Percentiles rank a stretch among this genome's conserved stretches.
phyloP scores from a whole-genome alignment of 2,329 filamentous ascomycete genomes.

The Hypoxylon sp. region DNA sequence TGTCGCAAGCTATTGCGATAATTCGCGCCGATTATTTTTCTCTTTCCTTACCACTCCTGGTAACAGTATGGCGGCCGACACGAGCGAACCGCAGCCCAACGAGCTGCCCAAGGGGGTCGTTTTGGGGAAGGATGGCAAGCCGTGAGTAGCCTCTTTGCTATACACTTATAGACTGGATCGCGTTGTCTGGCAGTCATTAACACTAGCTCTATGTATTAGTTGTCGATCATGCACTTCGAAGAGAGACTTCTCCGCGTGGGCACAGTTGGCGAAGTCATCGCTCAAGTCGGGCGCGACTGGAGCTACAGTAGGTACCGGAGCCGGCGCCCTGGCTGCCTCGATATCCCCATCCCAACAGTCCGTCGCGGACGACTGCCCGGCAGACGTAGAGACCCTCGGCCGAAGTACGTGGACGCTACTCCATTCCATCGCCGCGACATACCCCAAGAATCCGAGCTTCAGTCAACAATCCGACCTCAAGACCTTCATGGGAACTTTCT shows the following conservation, averaged over 20 bases:
- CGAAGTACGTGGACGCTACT: conserved; percentile 93
- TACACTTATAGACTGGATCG: background rate
- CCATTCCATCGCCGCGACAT: conserved; percentile 89
- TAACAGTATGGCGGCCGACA: conserved; percentile 56
- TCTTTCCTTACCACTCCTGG: conserved; percentile 14
- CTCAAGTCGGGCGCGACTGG: conserved; percentile 55
- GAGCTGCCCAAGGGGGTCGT: conserved; percentile 78
- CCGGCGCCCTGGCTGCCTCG: conserved; percentile 53
- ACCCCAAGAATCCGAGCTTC: conserved; percentile 77
- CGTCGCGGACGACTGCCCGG: conserved; percentile 79
- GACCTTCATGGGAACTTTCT: conserved; percentile 84
- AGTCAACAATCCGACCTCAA: conserved; percentile 81
- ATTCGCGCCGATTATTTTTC: conserved; percentile 22
- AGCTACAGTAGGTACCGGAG: conserved; percentile 50
- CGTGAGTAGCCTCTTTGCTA: conserved; percentile 70
- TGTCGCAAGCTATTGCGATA: conserved; percentile 33
- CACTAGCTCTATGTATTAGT: conserved; percentile 57
- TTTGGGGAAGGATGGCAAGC: conserved; percentile 84
- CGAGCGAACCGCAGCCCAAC: conserved; percentile 49
- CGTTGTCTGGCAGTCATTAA: conserved; percentile 15
- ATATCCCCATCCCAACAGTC: conserved; percentile 41
- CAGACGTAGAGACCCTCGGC: conserved; percentile 89
- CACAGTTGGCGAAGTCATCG: conserved; percentile 64
- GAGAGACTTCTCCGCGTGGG: conserved; percentile 71
- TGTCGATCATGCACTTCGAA: conserved; percentile 80